phyloP scores from a whole-genome alignment of 768 basidiomycete genomes.

The Lentinula raphanica region DNA sequence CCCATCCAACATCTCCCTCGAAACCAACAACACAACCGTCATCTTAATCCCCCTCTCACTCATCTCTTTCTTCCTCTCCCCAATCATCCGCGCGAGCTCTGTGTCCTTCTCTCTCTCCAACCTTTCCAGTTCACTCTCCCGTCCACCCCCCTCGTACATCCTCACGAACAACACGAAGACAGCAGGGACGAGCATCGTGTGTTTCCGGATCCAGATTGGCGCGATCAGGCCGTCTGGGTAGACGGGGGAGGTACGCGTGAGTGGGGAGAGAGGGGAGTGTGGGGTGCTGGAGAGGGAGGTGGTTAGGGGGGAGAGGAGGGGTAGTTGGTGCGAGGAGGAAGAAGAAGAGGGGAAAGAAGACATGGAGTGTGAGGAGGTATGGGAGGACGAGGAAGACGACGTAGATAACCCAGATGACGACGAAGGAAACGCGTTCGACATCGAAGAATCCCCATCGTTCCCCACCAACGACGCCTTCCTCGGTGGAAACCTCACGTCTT shows the following conservation, averaged over 20 bases:
- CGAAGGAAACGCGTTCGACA: no score
- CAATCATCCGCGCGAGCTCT: slow-evolving; percentile 76
- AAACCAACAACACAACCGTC: slow-evolving; percentile 91
- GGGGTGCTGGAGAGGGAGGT: background rate
- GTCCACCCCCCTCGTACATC: slow-evolving; percentile 54
- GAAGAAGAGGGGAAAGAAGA: no score
- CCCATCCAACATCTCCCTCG: slow-evolving; percentile 78
- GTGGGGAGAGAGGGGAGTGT: slow-evolving; percentile 92
- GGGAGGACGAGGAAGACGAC: no score
- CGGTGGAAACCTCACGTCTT: slow-evolving; percentile 79
- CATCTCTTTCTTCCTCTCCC: slow-evolving; percentile 69
- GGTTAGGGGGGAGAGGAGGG: no score
- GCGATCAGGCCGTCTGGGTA: slow-evolving; percentile 95
- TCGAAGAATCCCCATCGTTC: no score
- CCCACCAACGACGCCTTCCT: slow-evolving; percentile 67
- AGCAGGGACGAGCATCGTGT: slow-evolving; percentile 84
- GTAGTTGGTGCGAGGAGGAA: no score
- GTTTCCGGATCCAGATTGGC: slow-evolving; percentile 97
- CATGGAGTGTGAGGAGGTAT: no score
- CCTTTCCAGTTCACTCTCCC: slow-evolving; percentile 54
- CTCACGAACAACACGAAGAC: slow-evolving; percentile 91
- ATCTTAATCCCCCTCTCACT: slow-evolving; percentile 89
- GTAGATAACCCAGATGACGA: no score
- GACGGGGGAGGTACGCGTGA: slow-evolving; percentile 82
- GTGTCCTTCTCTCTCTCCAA: slow-evolving; percentile 64